Base-by-base conservation (phyloP, 768 basidiomycete species). In the Tylopilus plumbeoviolaceoides region DNA sequence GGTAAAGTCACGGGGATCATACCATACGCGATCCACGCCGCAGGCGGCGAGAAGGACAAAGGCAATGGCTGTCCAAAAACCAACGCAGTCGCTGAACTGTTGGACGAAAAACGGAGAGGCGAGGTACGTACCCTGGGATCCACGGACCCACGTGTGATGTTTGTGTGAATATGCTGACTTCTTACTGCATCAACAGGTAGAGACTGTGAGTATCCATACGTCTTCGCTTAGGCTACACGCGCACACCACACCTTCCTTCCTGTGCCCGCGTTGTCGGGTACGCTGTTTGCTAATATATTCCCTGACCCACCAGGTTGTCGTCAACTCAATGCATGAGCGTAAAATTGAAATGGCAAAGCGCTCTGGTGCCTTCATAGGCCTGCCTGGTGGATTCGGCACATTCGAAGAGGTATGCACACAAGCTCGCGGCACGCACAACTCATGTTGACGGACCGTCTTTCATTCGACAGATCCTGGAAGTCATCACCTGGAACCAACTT, bases 331-430 rank as follows among this genome's bases (percentile, higher is more conserved):
- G 89, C 89, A 91, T 57, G 84, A 94, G 61, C 83, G 95, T 14
- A 98, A 98, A 64, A 77, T 88, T 9, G 84, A 89, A 66, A 97
- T 98, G 94, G 93, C 95, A 0, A 80, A 80, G 57, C 75, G 87
- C 9, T 82, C 81, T 0, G 77, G 79, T 17, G 94, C 84, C 0
- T 99, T 99, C 61, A 73, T 98, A 44, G 91, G 85, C 11, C 73
- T 99, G 18, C 95, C 95, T 1, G 95, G 95, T 18, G 95, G 95
- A 0, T 97, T 84, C 64, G 95, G 95, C 10, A 98, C 95, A 0
- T 91, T 92, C 57, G 97, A 99, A 71, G 95, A 98, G 79, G 89
- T 70, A 53, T 6, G 51, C 14, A 30, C 20, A 20, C 28, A 30
- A 6, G 8, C 3, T 20, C 9, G 20, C 20, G 10, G 11, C 38